Evolutionary conservation across 2,329 filamentous ascomycete species (phyloP), one percentile per base, ranked within the genome.

Genomic region (Emericellopsis atlantica): DNA sequence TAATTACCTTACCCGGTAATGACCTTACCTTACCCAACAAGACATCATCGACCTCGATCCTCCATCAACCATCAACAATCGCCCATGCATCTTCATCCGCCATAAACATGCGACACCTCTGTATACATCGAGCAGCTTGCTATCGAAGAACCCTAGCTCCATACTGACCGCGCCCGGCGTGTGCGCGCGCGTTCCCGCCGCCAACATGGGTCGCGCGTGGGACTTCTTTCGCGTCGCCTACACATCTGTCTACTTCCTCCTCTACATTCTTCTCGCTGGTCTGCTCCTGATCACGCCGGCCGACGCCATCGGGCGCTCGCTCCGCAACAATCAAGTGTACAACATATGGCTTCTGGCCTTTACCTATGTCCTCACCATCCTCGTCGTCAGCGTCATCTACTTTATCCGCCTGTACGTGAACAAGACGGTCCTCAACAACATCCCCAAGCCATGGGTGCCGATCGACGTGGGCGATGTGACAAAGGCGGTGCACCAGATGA

Each of bases 361-460:
- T 44, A 74, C 75, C 51, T 93, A 93, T 56, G 62, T 89, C 43
- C 65, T 87, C 37, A 87, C 86, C 12, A 67, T 82, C 36, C 46
- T 84, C 36, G 63, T 88, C 40, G 74, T 86, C 35, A 60, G 76
- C 36, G 77, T 94, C 51, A 76, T 95, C 52, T 95, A 94, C 58
- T 74, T 80, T 42, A 76, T 79, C 40, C 74, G 92, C n/a, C 74
- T 95, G 16, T 95, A 90, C 61, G 85, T 90, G 40, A 93, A 86
- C 53, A 79, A 85, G 46, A 83, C 74, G 36, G 79, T 84, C 8
- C 71, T 96, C 8, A 76, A 80, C 15, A 80, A 77, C 4, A 95
- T 98, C 44, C 92, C 92, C 2, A 92, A 90, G 58, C 67, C 76
- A 41, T 93, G 85, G 74, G 75, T 95, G 14, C 89, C 89, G 0